Percentiles rank a stretch among this genome's conserved stretches.
phyloP scores from a whole-genome alignment of 306 rosid genomes.

The Cicer bijugum region DNA sequence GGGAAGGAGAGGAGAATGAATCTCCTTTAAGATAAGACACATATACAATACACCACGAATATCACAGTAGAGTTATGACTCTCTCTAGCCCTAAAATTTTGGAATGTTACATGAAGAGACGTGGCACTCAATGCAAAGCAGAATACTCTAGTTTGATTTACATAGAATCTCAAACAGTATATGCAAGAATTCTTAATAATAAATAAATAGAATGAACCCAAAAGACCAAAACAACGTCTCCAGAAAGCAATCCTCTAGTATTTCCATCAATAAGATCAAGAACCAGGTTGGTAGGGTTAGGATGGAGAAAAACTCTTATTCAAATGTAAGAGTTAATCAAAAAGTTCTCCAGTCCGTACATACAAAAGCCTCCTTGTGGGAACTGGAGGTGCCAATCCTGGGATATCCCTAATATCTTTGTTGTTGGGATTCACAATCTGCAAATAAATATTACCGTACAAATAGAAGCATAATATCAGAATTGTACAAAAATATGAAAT shows the following conservation, averaged over 20 bases:
- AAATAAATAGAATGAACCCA: conserved; percentile 26
- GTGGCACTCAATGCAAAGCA: conserved; percentile 53
- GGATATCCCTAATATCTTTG: conserved; percentile 84
- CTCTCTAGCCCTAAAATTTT: conserved; percentile 42
- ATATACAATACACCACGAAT: conserved; percentile 45
- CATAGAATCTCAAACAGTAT: conserved; percentile 64
- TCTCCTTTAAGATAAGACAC: conserved; percentile 44
- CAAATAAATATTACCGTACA: conserved; percentile 35
- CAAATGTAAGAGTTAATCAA: conserved; percentile 47
- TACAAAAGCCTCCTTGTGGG: conserved; percentile 88
- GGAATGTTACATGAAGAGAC: conserved; percentile 51
- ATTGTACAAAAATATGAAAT: conserved; percentile 4
- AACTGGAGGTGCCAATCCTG: conserved; percentile 97
- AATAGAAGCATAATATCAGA: conserved; percentile 18
- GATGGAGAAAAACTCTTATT: conserved; percentile 45
- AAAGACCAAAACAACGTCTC: conserved; percentile 45
- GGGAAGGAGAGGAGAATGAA: conserved; percentile 10
- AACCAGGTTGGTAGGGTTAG: conserved; percentile 41
- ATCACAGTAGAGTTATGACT: conserved; percentile 24
- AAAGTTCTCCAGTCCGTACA: conserved; percentile 54
- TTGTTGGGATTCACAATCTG: conserved; percentile 89
- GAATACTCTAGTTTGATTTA: conserved; percentile 60
- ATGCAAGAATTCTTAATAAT: conserved; percentile 55
- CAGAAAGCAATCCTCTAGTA: conserved; percentile 50
- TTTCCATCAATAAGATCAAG: conserved; percentile 39